phyloP scores from a whole-genome alignment of 306 rosid species.

The Cicer pinnatifidum region DNA sequence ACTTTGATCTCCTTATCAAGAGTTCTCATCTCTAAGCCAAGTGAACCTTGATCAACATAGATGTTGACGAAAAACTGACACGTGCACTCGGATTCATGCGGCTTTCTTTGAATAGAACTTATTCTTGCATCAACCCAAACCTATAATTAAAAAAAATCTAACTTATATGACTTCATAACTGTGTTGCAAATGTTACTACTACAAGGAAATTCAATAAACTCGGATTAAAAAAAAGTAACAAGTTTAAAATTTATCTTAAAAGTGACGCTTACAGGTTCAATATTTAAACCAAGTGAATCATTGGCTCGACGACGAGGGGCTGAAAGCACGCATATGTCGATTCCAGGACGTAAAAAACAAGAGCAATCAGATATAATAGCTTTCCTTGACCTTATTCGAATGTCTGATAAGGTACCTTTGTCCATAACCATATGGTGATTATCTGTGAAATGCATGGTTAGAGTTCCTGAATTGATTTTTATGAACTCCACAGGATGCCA shows the following conservation, averaged over 20 bases:
- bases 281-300: slow-evolving; percentile 37
- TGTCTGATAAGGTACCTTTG: slow-evolving; percentile 64
- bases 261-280: slow-evolving; percentile 60
- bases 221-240: slow-evolving; percentile 24
- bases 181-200: slow-evolving; percentile 11
- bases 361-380: slow-evolving; percentile 77
- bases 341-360: slow-evolving; percentile 72
- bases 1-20: slow-evolving; percentile 60
- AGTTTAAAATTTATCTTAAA: slow-evolving; percentile 8
- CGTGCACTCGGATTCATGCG: slow-evolving; percentile 68
- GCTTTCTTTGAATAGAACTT: slow-evolving; percentile 80
- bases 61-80: slow-evolving; percentile 77
- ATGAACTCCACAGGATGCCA: slow-evolving; percentile 76
- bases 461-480: slow-evolving; percentile 60
- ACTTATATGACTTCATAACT: slow-evolving; percentile 23
- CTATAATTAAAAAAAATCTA: slow-evolving; percentile 44
- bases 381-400: slow-evolving; percentile 73
- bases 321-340: slow-evolving; percentile 71
- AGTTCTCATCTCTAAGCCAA: slow-evolving; percentile 72
- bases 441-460: slow-evolving; percentile 60
- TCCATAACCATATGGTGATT: slow-evolving; percentile 51
- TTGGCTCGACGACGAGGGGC: slow-evolving; percentile 39
- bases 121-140: slow-evolving; percentile 82
- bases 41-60: slow-evolving; percentile 76
- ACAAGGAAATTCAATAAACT: slow-evolving; percentile 23